A percentile compares a stretch with the other conserved stretches of the same genome.
phyloP scores from a whole-genome alignment of 1,284 basidiomycete genomes.

The Ceratobasidium sp. region DNA sequence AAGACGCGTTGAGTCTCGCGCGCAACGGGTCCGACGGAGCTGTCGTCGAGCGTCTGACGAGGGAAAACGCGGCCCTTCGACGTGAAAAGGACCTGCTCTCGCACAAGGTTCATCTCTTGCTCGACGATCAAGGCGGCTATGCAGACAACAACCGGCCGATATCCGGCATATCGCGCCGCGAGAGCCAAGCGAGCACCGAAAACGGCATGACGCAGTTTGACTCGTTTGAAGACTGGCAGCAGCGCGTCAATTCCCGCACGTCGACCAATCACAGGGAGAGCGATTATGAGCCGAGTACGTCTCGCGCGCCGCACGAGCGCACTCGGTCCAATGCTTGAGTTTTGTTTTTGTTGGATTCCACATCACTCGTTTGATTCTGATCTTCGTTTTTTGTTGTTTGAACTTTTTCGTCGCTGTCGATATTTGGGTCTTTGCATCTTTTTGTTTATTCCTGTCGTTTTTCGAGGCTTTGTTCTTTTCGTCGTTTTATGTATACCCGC shows the following conservation, averaged over 20 bases:
- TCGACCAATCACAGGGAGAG: constrained; percentile 72
- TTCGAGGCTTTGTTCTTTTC: constrained; percentile 46
- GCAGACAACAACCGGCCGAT: constrained; percentile 66
- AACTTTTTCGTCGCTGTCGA: constrained; percentile 56
- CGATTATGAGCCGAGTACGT: constrained; percentile 70
- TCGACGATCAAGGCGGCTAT: constrained; percentile 82
- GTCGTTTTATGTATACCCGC: constrained; percentile 19
- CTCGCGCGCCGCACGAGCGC: constrained; percentile 66
- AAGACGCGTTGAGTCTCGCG: constrained; percentile 79
- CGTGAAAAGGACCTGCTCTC: constrained; percentile 86
- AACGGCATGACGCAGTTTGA: constrained; percentile 75
- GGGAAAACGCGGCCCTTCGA: constrained; percentile 80
- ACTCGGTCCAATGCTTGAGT: constrained; percentile 74
- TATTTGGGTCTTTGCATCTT: constrained; percentile 12
- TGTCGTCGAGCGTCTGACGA: constrained; percentile 77
- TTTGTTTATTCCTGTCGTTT: constrained; percentile 52
- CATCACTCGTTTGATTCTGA: constrained; percentile 56
- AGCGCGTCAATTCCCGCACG: constrained; percentile 57
- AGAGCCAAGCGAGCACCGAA: constrained; percentile 84
- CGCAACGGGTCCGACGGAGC: constrained; percentile 80
- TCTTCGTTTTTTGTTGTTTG: constrained; percentile 62
- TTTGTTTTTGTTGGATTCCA: constrained; percentile 66
- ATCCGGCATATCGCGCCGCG: constrained; percentile 72
- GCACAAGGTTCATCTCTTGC: constrained; percentile 86
- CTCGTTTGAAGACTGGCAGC: constrained; percentile 83